phyloP scores from a whole-genome alignment of 257 asterid genomes.

The Agastache rugosa region DNA sequence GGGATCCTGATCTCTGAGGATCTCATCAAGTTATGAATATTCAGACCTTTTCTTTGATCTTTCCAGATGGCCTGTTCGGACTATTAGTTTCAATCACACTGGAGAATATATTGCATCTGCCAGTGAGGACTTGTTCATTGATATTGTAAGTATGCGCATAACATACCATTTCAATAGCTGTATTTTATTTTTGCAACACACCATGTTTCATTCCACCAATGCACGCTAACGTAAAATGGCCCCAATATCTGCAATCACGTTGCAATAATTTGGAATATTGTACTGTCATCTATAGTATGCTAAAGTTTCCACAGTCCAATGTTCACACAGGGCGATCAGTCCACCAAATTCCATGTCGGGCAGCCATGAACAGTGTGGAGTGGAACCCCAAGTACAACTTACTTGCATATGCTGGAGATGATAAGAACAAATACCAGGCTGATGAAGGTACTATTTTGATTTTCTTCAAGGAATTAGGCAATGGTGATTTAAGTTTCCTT shows the following conservation, averaged over 20 bases:
- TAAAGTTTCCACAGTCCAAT: conserved; percentile 59
- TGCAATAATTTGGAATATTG: neutral
- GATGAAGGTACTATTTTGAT: conserved; percentile 71
- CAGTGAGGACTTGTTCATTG: conserved; percentile 93
- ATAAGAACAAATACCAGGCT: conserved; percentile 86
- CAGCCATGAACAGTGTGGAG: conserved; percentile 99
- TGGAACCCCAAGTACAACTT: conserved; percentile 93
- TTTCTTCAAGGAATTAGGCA: neutral
- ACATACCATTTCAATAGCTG: neutral
- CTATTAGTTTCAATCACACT: conserved; percentile 89
- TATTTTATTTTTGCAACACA: neutral
- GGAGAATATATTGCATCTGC: conserved; percentile 98
- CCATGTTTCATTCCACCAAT: neutral
- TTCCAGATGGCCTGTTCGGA: conserved; percentile 97
- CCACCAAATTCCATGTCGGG: conserved; percentile 94
- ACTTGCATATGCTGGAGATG: conserved; percentile 99
- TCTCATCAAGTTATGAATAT: neutral
- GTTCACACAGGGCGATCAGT: conserved; percentile 84
- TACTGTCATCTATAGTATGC: conserved; percentile 8
- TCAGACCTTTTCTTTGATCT: conserved; percentile 26
- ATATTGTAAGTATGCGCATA: conserved; percentile 66
- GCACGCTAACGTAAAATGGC: neutral
- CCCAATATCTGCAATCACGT: conserved; percentile 2
- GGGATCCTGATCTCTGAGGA: neutral
- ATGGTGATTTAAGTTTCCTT: neutral